Percentiles rank a stretch among this genome's conserved stretches.
These are phyloP conservation scores for Kondoa malvinella DNA, from an alignment of 768 basidiomycete species.

Conservation along the genomic window DNA sequence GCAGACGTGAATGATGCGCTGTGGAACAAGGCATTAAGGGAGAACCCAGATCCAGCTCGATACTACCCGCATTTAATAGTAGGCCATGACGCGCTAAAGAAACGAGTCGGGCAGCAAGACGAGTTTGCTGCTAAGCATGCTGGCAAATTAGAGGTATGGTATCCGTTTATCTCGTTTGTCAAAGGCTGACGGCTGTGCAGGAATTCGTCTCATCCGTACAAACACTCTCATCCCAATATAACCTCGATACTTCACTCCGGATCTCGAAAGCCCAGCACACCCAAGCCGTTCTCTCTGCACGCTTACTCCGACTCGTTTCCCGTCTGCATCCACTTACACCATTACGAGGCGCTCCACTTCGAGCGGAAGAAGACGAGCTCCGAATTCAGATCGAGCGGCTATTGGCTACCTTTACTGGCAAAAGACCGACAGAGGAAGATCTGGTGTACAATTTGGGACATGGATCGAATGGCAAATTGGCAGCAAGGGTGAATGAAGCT, in stretches of 20 bases:
- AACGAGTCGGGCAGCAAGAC: constrained; percentile 1
- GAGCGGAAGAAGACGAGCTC: constrained; percentile 9
- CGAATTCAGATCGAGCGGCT: background rate
- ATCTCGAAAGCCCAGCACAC: background rate
- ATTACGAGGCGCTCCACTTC: background rate
- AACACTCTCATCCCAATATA: background rate
- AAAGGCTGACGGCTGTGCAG: background rate
- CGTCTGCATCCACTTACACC: constrained; percentile 8
- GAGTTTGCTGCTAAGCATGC: constrained; percentile 1
- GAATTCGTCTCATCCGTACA: background rate
- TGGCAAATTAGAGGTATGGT: background rate
- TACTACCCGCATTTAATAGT: background rate
- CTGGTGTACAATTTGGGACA: background rate
- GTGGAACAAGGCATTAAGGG: constrained; percentile 3
- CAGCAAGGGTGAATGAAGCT: constrained; percentile 13
- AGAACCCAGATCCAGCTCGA: constrained; percentile 3
- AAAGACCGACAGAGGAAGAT: constrained; percentile 4
- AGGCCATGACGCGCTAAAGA: background rate
- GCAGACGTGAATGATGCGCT: constrained; percentile 6
- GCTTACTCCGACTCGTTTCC: constrained; percentile 9
- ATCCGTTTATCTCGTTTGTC: background rate
- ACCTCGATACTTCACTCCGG: background rate
- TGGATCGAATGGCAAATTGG: constrained; percentile 7
- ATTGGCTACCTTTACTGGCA: background rate
- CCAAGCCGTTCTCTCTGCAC: constrained; percentile 7